Evolutionary conservation across 2,329 filamentous ascomycete species (phyloP), one percentile per base, ranked within the genome.

Genomic region (Verticillium klebahnii): DNA sequence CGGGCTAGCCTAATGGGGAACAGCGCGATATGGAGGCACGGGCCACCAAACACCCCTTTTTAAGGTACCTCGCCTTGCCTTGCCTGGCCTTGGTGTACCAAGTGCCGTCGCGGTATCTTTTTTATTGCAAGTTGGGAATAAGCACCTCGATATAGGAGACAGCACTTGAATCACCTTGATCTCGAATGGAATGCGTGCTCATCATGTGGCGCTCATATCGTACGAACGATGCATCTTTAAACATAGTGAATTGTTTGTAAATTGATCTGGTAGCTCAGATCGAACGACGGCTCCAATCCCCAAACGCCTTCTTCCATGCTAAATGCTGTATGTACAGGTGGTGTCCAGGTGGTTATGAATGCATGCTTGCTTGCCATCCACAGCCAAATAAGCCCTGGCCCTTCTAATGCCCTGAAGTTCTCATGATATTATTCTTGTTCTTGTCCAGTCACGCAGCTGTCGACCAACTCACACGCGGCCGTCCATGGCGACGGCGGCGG

Each of bases 291-390:
- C 56, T 59, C 61, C 36, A 64, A 45, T 40, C 36, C 56, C 54
- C 32, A 50, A 61, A 65, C 55, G 56, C 61, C 61, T 39, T 17
- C 45, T 55, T 14, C 57, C 45, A 64, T 62, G 45, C 56, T 61
- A 56, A 50, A 50, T 50, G 54, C 58, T 54, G 57, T 63, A 65
- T 67, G 60, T 67, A 65, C 58, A 60, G 55, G 29, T 56, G 58
- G 55, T 61, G 23, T 50, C 17, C 45, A 50, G 45, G n/a, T 12
- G 17, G n/a, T n/a, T 50, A 23, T 50, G 45, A 2, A 50, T 45
- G 39, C 8, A n/a, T 8, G n/a, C 17, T 29, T 6, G 29, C 29
- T 29, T 29, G 29, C 29, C 17, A 45, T 45, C 15, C 17, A 45
- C 39, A 45, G 39, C 39, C 39, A 45, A n/a, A 9, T 45, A 37